These are phyloP conservation scores for Hemileccinum rubropunctum DNA, from an alignment of 768 basidiomycete genomes.

Conservation along the genomic window DNA sequence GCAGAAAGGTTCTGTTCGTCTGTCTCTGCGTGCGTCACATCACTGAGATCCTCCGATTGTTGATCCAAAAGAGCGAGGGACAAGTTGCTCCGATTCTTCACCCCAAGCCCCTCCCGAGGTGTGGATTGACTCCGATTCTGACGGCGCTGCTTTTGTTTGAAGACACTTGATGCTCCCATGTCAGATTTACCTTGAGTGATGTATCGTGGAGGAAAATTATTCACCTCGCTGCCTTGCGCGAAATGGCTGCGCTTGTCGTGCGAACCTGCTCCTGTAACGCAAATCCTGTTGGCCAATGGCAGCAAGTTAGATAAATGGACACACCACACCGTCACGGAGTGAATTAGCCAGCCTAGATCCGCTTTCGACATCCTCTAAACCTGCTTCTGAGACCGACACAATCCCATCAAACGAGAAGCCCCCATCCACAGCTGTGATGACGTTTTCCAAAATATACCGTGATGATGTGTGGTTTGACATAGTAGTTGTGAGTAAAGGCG, in stretches of 20 bases:
- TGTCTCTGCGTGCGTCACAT: neutral
- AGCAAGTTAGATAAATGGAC: neutral
- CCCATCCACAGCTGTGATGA: neutral
- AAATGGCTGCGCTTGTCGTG: neutral
- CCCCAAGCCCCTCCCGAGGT: too few relatives aligned
- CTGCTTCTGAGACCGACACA: neutral
- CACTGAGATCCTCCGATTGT: neutral
- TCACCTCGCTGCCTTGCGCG: neutral
- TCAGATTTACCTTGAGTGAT: neutral
- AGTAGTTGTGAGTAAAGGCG: neutral
- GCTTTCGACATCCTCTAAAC: slow-evolving; percentile 1
- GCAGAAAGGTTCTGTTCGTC: neutral
- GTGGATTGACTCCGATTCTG: neutral
- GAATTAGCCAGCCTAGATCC: neutral
- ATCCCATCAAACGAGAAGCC: slow-evolving; percentile 5
- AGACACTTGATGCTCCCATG: neutral
- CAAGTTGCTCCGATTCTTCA: too few relatives aligned
- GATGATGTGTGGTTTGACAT: neutral
- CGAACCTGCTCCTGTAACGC: neutral
- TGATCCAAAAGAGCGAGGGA: neutral
- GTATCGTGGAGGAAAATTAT: neutral
- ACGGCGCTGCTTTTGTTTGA: neutral
- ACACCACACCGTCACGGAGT: neutral
- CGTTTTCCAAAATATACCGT: neutral
- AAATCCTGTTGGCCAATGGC: neutral